Evolutionary conservation across 768 basidiomycete species (phyloP).

Genomic region (Lentinula edodes): DNA sequence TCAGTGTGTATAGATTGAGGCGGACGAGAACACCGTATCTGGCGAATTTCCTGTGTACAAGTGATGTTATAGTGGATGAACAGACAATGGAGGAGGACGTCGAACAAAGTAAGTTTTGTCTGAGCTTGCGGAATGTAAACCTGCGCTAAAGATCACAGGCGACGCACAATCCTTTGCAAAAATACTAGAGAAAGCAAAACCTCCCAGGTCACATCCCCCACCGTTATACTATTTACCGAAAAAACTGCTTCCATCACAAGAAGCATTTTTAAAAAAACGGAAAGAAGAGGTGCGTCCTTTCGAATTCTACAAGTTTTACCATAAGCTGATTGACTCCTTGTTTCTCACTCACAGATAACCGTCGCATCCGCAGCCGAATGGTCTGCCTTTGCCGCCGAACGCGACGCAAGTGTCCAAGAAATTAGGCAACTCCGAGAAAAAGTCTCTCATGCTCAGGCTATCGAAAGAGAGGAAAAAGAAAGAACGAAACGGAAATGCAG

Average conservation of each 20-base stretch:
- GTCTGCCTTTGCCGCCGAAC: constrained; percentile 57
- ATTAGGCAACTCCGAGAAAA: constrained; percentile 55
- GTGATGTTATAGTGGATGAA: constrained; percentile 51
- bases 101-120: constrained; percentile 10
- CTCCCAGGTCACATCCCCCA: constrained; percentile 64
- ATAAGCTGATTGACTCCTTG: constrained; percentile 4
- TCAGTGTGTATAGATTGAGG: constrained; percentile 79
- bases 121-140: neutral
- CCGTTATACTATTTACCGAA: constrained; percentile 76
- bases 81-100: constrained; percentile 16
- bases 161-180: constrained; percentile 11
- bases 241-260: constrained; percentile 62
- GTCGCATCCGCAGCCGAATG: constrained; percentile 68
- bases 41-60: constrained; percentile 71
- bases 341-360: constrained; percentile 35
- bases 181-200: constrained; percentile 34
- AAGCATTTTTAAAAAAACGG: constrained; percentile 55
- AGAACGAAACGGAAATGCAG: neutral
- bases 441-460: constrained; percentile 41
- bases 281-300: constrained; percentile 51
- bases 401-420: constrained; percentile 52
- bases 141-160: neutral
- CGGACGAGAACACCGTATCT: constrained; percentile 65
- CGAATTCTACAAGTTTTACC: neutral
- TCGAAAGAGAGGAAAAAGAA: constrained; percentile 16